Evolutionary conservation across 106 monocot genomes (phyloP), one percentile per base, ranked within the genome.

Genomic region (Dactylorhiza incarnata): DNA sequence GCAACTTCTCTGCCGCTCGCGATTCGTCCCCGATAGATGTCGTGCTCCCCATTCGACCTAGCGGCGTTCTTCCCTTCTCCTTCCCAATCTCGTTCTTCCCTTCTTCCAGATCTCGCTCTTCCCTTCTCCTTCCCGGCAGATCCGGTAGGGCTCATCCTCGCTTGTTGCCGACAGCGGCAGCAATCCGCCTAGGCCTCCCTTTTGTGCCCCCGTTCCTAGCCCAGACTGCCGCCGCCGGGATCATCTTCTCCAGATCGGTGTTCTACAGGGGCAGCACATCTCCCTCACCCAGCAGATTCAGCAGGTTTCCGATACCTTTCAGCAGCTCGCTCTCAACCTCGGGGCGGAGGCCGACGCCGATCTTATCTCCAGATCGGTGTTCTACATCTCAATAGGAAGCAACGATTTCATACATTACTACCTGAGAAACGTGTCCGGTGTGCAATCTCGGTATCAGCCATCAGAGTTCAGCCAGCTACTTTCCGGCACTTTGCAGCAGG

Each of bases 381-480:
- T 94, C 87, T 94, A 87, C 79, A 20, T 94, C 46, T 94, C 94
- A 2, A 89, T 94, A 16, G 94, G 94, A 37, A 94, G 91, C 87
- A 94, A 94, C 72, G 94, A 94, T 76, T 94, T 94, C 80, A 94
- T 91, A 29, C 94, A 94, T 45, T 94, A 87, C 82, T 94, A 89
- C 80, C 62, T 94, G 45, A 48, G 61, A 23, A 94, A 94, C 68
- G 69, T 65, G 24, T 89, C 94, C 5, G 77, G 71, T 9, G 89
- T 87, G 23, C 89, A 84, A 65, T 63, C 77, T 6, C 74, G 79
- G 13, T 87, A 84, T 73, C 81, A 83, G 54, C 91, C 94, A 15
- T 91, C 88, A 89, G 85, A 94, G 76, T 94, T 91, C 85, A 85
- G 80, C 76, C 83, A 80, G 78, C 77, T 91, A 19, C 78, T 94